Evolutionary conservation across 805 yeast species (phyloP), one percentile per base, ranked within the genome.

Genomic region (Wickerhamomyces rabaulensis): DNA sequence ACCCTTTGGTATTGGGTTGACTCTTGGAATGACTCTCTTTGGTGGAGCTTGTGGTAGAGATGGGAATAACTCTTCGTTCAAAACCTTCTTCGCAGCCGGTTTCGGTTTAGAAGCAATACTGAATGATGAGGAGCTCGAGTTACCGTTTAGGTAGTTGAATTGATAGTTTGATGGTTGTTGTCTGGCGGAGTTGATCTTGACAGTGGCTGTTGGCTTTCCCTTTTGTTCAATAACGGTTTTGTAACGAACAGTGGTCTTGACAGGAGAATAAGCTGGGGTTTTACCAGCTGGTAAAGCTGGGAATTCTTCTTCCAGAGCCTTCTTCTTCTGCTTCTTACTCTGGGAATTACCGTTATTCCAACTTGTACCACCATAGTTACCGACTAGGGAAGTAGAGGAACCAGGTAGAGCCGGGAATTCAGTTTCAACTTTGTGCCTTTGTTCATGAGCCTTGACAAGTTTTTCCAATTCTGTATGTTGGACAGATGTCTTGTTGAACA

Each of bases 21-120:
- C 87, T 37, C 85, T 71, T 2, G 90, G 87, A 45, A 55, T 56
- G 17, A 77, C 70, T 42, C 64, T 57, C 57, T 74, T 76, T 54
- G 71, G 67, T 49, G 63, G 66, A 33, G 57, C 61, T 37, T 61
- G 61, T 38, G 75, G 67, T 39, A 76, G 60, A 0, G 78, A 71
- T 4, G 87, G 86, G 57, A 80, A 76, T 51, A 74, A 64, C 4
- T 58, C 45, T 2, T 61, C 65, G 26, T 62, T 45, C 13, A 58
- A 41, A 27, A 57, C 19, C 22, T 56, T 35, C 41, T 48, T 49
- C n/a, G 43, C 16, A 4, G 43, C 21, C 3, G 43, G 26, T 52
- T 50, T 43, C 5, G 31, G 4, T 27, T 27, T 27, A 6, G 31
- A 27, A 13, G 31, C 4, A 27, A 27, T 12, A 13, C 31, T 27